Conservation (phyloP, 257 asterid genomes). For the Echites panduratus region DNA sequence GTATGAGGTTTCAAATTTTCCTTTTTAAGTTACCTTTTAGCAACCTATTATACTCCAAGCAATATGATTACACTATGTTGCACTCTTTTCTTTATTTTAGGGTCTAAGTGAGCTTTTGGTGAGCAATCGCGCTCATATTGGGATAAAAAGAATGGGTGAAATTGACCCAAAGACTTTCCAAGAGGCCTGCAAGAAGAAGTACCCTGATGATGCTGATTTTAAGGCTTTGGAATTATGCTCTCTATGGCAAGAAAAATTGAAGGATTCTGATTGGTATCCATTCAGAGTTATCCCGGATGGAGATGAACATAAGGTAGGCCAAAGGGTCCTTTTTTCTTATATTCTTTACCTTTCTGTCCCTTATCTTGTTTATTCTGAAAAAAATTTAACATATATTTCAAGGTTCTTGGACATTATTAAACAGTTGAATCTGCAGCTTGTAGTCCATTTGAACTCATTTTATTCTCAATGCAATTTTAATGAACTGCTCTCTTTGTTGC, state of each 20-base stretch:
- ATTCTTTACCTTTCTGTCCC: not conserved
- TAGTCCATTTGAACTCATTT: not conserved
- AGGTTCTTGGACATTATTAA: not conserved
- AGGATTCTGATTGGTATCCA: conserved; percentile 64
- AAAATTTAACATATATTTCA: not conserved
- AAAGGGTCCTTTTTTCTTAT: conserved; percentile 3
- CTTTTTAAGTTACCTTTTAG: not conserved
- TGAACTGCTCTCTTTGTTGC: not conserved
- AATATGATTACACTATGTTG: not conserved
- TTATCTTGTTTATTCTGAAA: not conserved
- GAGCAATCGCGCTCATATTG: conserved; percentile 45
- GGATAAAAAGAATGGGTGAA: conserved; percentile 80
- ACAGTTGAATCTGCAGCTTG: not conserved
- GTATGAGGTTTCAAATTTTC: conserved; percentile 7
- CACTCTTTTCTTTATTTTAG: conserved; percentile 25
- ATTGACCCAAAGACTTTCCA: conserved; percentile 55
- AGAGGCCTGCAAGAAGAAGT: conserved; percentile 46
- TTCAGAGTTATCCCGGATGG: conserved; percentile 34
- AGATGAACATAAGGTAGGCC: conserved; percentile 38
- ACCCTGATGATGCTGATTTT: conserved; percentile 43
- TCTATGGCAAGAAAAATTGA: conserved; percentile 61
- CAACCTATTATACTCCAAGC: not conserved
- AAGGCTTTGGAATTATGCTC: conserved; percentile 54
- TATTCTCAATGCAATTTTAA: not conserved
- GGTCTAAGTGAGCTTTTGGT: conserved; percentile 42